phyloP scores from a whole-genome alignment of 2,329 filamentous ascomycete genomes.

The Ophiostoma sp. region DNA sequence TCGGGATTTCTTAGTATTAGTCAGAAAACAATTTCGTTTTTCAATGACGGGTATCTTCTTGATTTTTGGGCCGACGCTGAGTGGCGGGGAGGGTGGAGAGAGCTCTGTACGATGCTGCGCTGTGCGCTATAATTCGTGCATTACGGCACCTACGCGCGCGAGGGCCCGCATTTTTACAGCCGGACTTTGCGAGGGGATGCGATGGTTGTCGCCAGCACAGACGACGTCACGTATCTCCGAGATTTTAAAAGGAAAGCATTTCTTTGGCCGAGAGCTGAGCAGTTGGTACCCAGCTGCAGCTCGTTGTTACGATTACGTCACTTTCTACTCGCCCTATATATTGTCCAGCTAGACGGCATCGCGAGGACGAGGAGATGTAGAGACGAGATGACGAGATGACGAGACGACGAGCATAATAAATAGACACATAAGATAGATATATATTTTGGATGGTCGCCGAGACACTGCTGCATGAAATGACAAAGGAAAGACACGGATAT shows the following conservation, averaged over 20 bases:
- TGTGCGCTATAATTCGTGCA: background rate
- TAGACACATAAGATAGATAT: background rate
- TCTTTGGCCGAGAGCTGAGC: background rate
- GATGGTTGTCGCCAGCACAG: background rate
- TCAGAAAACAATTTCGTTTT: background rate
- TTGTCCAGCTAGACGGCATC: background rate
- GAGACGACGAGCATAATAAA: background rate
- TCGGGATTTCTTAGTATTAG: constrained; percentile 13
- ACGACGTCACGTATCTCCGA: constrained; percentile 21
- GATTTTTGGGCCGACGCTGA: constrained; percentile 2
- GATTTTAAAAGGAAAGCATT: background rate
- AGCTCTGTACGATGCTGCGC: too few species aligned
- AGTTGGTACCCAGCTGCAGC: background rate
- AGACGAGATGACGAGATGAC: background rate
- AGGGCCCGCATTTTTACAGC: constrained; percentile 5
- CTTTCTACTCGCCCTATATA: background rate
- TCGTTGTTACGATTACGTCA: background rate
- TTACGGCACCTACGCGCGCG: background rate
- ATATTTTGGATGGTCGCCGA: background rate
- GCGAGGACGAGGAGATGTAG: background rate
- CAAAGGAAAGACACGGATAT: background rate
- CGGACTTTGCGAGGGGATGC: background rate
- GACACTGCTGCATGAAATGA: background rate
- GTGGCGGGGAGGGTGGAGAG: constrained; percentile 13
- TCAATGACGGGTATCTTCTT: background rate